phyloP scores from a whole-genome alignment of 2,329 filamentous ascomycete genomes.

The Mycogone perniciosa region DNA sequence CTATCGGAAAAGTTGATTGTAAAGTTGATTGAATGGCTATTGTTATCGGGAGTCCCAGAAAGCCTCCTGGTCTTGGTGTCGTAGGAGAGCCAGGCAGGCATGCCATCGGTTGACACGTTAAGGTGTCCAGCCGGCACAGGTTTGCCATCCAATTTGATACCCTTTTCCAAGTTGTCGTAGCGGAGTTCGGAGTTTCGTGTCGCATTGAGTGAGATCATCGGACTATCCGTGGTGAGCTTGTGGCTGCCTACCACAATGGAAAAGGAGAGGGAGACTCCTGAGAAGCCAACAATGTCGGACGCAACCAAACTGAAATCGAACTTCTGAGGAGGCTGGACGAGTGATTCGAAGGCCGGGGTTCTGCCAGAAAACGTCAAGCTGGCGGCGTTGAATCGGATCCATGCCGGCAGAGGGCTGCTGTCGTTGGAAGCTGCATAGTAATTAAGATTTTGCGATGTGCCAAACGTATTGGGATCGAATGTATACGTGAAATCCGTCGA shows the following conservation, averaged over 20 bases:
- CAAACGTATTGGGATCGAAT: constrained; percentile 57
- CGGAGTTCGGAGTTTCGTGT: constrained; percentile 45
- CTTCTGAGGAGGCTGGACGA: constrained; percentile 61
- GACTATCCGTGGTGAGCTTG: constrained; percentile 57
- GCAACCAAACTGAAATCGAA: constrained; percentile 70
- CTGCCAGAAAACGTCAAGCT: constrained; percentile 63
- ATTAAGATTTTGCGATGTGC: constrained; percentile 45
- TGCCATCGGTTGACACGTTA: constrained; percentile 41
- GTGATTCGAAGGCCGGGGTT: constrained; percentile 58
- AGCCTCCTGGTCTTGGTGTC: constrained; percentile 56
- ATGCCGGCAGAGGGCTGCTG: constrained; percentile 78
- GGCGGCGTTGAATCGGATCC: constrained; percentile 66
- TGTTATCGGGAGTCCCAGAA: constrained; percentile 56
- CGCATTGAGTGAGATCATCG: constrained; percentile 50
- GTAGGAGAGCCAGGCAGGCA: constrained; percentile 65
- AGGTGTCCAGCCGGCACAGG: constrained; percentile 45
- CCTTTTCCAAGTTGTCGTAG: constrained; percentile 45
- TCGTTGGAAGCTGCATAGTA: constrained; percentile 74
- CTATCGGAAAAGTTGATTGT: constrained; percentile 54
- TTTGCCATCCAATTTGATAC: constrained; percentile 53
- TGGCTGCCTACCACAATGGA: constrained; percentile 66
- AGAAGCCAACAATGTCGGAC: constrained; percentile 73
- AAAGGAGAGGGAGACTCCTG: constrained; percentile 59
- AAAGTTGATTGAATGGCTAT: constrained; percentile 55
- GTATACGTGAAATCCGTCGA: constrained; percentile 46